Evolutionary conservation across 2,329 filamentous ascomycete species (phyloP).

Genomic region (Rhynchosporium agropyri): DNA sequence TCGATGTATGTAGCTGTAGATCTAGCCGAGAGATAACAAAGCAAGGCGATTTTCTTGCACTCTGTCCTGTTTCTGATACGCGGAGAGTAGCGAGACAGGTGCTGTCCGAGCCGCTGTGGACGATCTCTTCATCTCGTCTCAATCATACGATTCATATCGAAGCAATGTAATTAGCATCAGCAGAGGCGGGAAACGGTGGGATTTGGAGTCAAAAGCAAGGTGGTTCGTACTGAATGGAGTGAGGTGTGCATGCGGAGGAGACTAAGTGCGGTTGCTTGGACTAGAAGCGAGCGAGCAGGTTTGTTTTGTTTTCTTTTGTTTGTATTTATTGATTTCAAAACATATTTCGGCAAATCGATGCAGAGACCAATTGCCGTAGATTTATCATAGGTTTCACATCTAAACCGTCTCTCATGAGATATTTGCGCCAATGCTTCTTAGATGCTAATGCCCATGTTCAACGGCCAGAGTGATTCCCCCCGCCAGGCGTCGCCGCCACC

Average conservation of each 20-base stretch:
- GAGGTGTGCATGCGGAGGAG: neutral
- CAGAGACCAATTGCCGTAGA: neutral
- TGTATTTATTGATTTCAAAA: neutral
- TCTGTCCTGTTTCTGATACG: neutral
- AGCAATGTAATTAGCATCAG: slow-evolving; percentile 1
- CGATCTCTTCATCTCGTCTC: neutral
- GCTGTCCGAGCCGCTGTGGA: neutral
- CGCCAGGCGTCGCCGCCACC: neutral
- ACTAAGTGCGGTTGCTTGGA: slow-evolving; percentile 3
- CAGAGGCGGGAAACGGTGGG: neutral
- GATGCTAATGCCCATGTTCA: neutral
- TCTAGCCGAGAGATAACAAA: neutral
- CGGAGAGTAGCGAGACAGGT: neutral
- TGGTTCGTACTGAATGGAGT: neutral
- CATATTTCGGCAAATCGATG: neutral
- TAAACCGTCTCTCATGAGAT: neutral
- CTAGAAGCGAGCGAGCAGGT: neutral
- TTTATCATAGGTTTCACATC: neutral
- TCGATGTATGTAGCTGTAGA: no score
- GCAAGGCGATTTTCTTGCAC: slow-evolving; percentile 1
- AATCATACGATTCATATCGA: neutral
- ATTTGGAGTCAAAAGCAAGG: slow-evolving; percentile 1
- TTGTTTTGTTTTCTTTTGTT: slow-evolving; percentile 1
- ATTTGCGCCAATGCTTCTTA: neutral
- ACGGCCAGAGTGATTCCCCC: neutral